A percentile compares a stretch with the other conserved stretches of the same genome.
Evolutionary conservation across 768 basidiomycete genomes (phyloP).

Genomic region (Peribolospora baueri): DNA sequence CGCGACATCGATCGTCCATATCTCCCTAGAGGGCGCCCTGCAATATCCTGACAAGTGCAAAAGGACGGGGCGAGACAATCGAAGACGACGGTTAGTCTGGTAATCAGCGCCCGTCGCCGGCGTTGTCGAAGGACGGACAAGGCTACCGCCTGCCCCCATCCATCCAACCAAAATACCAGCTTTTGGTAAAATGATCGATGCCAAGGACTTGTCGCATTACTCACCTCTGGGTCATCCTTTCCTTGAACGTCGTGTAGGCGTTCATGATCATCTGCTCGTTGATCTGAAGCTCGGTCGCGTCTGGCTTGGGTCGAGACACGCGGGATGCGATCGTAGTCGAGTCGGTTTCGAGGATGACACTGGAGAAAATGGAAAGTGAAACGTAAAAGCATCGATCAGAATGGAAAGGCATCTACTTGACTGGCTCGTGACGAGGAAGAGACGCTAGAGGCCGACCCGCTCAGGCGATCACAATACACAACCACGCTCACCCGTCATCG

Average conservation of each 20-base stretch:
- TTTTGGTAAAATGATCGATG: neutral
- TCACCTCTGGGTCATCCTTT: conserved; percentile 29
- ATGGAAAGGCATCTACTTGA: neutral
- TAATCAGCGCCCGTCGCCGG: too few relatives aligned
- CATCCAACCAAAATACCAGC: neutral
- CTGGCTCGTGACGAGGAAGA: neutral
- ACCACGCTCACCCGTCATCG: conserved; percentile 64
- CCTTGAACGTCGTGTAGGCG: conserved; percentile 73
- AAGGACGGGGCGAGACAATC: too few relatives aligned
- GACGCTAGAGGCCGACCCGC: neutral
- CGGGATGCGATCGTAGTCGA: conserved; percentile 81
- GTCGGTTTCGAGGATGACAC: conserved; percentile 92
- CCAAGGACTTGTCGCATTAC: neutral
- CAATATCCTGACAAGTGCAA: too few relatives aligned
- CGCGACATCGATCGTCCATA: too few relatives aligned
- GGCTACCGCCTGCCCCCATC: neutral
- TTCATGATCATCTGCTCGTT: conserved; percentile 91
- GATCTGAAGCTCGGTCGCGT: conserved; percentile 76
- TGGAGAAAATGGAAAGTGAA: conserved; percentile 17
- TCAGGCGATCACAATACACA: neutral
- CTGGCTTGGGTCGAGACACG: conserved; percentile 74
- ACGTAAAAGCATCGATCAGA: neutral
- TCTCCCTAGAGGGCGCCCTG: too few relatives aligned
- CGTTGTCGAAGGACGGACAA: neutral
- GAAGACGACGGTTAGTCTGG: too few relatives aligned